Conservation (phyloP, 2,329 filamentous ascomycete species). For the Colletotrichum sp. region DNA sequence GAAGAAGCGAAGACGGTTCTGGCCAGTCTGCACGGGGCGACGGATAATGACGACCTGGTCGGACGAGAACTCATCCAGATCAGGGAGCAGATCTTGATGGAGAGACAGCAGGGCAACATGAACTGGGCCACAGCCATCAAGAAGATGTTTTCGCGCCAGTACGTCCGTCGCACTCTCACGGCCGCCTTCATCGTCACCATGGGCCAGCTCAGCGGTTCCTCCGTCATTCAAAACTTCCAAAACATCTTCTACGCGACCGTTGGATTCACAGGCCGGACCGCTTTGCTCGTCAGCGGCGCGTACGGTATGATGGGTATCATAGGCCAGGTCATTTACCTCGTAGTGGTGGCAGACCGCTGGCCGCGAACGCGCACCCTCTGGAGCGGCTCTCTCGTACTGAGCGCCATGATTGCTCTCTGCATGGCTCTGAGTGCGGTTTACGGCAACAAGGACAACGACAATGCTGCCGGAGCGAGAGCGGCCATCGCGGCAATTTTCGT, state of each 20-base stretch:
- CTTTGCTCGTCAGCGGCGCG: slow-evolving; percentile 34
- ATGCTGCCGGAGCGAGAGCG: slow-evolving; percentile 29
- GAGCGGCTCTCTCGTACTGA: slow-evolving; percentile 9
- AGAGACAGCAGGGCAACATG: slow-evolving; percentile 22
- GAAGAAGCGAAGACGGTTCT: slow-evolving; percentile 22
- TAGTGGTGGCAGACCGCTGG: slow-evolving; percentile 35
- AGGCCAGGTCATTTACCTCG: slow-evolving; percentile 35
- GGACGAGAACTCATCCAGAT: slow-evolving; percentile 30
- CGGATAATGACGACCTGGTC: slow-evolving; percentile 23
- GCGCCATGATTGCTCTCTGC: slow-evolving; percentile 9
- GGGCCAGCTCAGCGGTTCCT: slow-evolving; percentile 35
- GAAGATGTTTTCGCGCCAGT: slow-evolving; percentile 26
- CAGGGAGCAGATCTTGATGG: slow-evolving; percentile 31
- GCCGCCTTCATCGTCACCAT: slow-evolving; percentile 36
- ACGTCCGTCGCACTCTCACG: slow-evolving; percentile 33
- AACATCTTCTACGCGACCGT: slow-evolving; percentile 36
- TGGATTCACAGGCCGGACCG: slow-evolving; percentile 33
- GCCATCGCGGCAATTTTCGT: slow-evolving; percentile 41
- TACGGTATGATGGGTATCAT: slow-evolving; percentile 42
- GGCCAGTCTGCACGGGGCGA: slow-evolving; percentile 22
- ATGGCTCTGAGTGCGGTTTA: slow-evolving; percentile 28
- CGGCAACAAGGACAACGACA: slow-evolving; percentile 19
- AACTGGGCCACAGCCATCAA: slow-evolving; percentile 20
- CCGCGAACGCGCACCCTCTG: slow-evolving; percentile 23
- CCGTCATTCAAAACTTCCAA: slow-evolving; percentile 41